Percentiles rank a stretch among this genome's conserved stretches.
Conservation (phyloP, 371 early-diverging fungal genomes). For the Phascolomyces articulosus region DNA sequence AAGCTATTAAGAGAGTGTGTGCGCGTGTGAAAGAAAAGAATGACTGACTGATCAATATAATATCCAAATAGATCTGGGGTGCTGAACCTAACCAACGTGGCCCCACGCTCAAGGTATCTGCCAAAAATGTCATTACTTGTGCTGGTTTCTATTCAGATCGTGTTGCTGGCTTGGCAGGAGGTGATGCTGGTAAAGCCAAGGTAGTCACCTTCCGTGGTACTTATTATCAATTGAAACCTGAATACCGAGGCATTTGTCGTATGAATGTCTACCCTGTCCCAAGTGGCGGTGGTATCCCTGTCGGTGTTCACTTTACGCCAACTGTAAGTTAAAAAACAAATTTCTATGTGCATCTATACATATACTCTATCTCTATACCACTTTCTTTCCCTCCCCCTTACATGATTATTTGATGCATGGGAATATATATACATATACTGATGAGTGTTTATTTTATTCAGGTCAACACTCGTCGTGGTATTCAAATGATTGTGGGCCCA, state of each 20-base stretch:
- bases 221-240: constrained; percentile 53
- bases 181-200: constrained; percentile 38
- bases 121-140: constrained; percentile 55
- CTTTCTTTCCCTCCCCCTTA: neutral
- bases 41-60: too few species aligned
- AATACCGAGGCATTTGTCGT: constrained; percentile 51
- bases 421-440: too few species aligned
- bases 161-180: constrained; percentile 53
- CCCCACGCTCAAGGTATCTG: constrained; percentile 45
- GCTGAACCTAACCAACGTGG: constrained; percentile 51
- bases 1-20: too few species aligned
- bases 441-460: neutral
- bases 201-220: constrained; percentile 55
- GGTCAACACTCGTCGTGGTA: constrained; percentile 48
- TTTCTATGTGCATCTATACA: too few species aligned
- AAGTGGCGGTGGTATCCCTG: constrained; percentile 55
- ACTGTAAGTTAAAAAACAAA: constrained; percentile 22
- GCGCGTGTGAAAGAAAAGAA: too few species aligned
- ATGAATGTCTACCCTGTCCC: constrained; percentile 58
- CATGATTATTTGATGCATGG: neutral
- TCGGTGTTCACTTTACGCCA: constrained; percentile 54
- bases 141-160: constrained; percentile 56
- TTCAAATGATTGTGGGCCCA: constrained; percentile 54
- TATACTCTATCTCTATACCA: too few species aligned
- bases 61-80: constrained; percentile 43